Conservation (phyloP, 768 basidiomycete species). For the Russula abietina region DNA sequence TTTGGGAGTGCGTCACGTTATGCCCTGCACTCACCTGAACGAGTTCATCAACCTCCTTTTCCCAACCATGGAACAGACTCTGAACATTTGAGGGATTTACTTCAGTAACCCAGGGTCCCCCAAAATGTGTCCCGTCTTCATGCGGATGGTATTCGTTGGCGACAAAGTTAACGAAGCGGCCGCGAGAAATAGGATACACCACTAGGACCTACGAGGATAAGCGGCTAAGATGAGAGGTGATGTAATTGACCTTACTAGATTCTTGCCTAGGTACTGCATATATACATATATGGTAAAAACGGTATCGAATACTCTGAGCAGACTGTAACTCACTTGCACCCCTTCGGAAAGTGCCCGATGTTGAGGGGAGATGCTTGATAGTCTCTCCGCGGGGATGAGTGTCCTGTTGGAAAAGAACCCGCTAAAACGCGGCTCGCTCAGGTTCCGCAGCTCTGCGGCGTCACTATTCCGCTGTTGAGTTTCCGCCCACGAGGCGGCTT, state of each 20-base stretch:
- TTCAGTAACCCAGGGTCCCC: constrained; percentile 6
- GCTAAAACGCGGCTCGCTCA: constrained; percentile 51
- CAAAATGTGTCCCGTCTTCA: constrained; percentile 6
- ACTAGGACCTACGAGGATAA: constrained; percentile 47
- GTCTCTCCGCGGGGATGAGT: constrained; percentile 47
- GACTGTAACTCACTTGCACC: constrained; percentile 37
- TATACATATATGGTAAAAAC: too few species aligned
- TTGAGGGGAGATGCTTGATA: constrained; percentile 40
- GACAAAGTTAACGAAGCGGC: constrained; percentile 46
- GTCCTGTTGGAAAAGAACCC: constrained; percentile 55
- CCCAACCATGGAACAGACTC: constrained; percentile 11
- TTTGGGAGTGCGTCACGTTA: background rate
- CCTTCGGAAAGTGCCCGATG: constrained; percentile 45
- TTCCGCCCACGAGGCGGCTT: constrained; percentile 30
- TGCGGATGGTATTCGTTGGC: constrained; percentile 14
- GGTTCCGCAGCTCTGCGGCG: constrained; percentile 35
- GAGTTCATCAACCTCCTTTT: constrained; percentile 31
- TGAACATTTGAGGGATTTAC: constrained; percentile 2
- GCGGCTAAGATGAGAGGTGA: background rate
- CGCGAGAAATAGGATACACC: constrained; percentile 54
- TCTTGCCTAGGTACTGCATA: constrained; percentile 45
- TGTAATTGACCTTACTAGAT: constrained; percentile 33
- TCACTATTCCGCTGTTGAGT: constrained; percentile 36
- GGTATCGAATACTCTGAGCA: background rate
- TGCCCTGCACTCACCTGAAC: constrained; percentile 43